phyloP scores from a whole-genome alignment of 441 rosid species.

The Pelargonium citronellum region DNA sequence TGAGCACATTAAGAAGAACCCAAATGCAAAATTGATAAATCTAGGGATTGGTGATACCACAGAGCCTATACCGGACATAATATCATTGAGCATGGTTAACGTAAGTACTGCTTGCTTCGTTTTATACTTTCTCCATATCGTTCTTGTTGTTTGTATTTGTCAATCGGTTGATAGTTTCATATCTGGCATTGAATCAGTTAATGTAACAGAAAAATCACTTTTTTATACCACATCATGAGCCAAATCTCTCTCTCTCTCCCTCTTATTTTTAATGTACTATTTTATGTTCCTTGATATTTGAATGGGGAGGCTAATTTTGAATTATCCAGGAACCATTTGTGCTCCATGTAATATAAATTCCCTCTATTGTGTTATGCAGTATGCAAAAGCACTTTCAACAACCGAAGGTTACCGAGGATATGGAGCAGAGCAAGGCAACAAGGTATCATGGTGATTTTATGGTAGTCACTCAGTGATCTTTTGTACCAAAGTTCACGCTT shows the following conservation, averaged over 20 bases:
- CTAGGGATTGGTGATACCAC: constrained; percentile 97
- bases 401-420: constrained; percentile 88
- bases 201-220: no score
- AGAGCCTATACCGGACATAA: constrained; percentile 92
- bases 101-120: constrained; percentile 33
- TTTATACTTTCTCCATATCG: no score
- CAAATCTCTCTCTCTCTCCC: no score
- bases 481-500: no score
- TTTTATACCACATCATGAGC: no score
- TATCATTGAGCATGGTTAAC: constrained; percentile 68
- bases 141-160: no score
- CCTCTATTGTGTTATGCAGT: constrained; percentile 33
- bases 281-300: no score
- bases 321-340: not conserved
- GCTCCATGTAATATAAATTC: not conserved
- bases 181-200: no score
- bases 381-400: constrained; percentile 70
- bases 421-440: constrained; percentile 95
- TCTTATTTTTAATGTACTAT: no score
- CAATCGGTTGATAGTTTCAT: no score
- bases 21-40: constrained; percentile 84
- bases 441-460: constrained; percentile 31
- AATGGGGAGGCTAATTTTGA: no score
- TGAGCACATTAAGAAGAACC: constrained; percentile 57
- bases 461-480: no score